phyloP scores from a whole-genome alignment of 495 filamentous ascomycete genomes.

The Aspergillus asperescens region DNA sequence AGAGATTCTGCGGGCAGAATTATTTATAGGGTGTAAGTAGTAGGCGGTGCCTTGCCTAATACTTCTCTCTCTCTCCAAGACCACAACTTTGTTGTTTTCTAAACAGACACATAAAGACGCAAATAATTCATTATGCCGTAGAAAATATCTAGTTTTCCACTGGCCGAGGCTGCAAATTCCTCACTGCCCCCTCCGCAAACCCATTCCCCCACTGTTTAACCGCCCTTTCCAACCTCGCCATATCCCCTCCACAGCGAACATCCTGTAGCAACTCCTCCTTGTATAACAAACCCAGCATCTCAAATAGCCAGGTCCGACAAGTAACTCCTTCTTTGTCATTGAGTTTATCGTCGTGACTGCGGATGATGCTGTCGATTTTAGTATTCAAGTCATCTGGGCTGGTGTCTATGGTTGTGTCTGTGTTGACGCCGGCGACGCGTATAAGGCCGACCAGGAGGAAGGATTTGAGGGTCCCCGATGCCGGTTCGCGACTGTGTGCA shows the following conservation, averaged over 20 bases:
- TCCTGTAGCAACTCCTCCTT: neutral
- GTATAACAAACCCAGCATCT: neutral
- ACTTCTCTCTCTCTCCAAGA: no score
- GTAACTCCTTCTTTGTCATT: neutral
- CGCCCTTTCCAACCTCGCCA: slow-evolving; percentile 3
- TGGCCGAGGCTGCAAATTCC: slow-evolving; percentile 12
- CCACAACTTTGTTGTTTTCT: no score
- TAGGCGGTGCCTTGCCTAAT: neutral
- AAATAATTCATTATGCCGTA: no score
- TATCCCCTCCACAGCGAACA: neutral
- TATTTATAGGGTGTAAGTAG: neutral
- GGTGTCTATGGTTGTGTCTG: no score
- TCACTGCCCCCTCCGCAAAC: neutral
- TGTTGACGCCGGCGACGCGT: slow-evolving; percentile 11
- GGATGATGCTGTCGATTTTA: neutral
- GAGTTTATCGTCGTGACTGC: slow-evolving; percentile 1
- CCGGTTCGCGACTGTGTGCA: slow-evolving; percentile 7
- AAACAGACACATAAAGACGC: no score
- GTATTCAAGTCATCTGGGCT: neutral
- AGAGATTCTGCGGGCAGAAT: slow-evolving; percentile 13
- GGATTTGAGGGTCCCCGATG: slow-evolving; percentile 8
- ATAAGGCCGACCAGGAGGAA: slow-evolving; percentile 20
- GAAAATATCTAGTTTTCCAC: neutral
- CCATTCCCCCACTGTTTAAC: slow-evolving; percentile 7
- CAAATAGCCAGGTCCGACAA: slow-evolving; percentile 10